Base-by-base conservation (phyloP, 306 rosid genomes). In the Trifolium pratense region DNA sequence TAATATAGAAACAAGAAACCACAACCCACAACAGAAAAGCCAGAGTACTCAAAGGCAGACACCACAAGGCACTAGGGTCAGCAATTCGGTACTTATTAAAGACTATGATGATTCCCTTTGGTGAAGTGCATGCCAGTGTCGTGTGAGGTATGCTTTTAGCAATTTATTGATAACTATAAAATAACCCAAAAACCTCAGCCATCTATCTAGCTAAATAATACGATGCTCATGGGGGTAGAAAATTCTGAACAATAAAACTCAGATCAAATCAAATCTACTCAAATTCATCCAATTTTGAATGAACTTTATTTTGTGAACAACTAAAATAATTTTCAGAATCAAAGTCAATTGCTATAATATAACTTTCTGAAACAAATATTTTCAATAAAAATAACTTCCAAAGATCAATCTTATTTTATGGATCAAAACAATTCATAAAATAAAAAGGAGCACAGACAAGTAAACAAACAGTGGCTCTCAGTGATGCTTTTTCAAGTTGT, bases 401-500 rank as follows among this genome's bases (percentile, higher is more conserved):
- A 43, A 14, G 7, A 14, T 14, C 4, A 1, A 68, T 68, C 37
- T 49, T 68, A 11, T 9, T 45, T 21, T 42, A 14, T 46, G 7
- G 60, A 68, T 16, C 43, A 31, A 68, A 68, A 59, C 40, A 7
- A 59, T 59, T 25, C 13, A 23, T 36, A 6, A 71, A 42, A 43
- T 58, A 25, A 62, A 5, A 46, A 32, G 42, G 25, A 60, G n/a
- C 26, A 49, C 42, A 23, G 52, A 46, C 23, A 48, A 20, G 51
- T 13, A 74, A 26, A 73, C 18, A 45, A 73, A 45, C 7, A 61
- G 60, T 20, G 46, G 34, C 31, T 9, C 25, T 31, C n/a, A 29
- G 3, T 12, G 25, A 31, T 68, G 60, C 31, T 48, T 13, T 68
- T 68, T 68, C 45, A 49, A 68, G 45, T 48, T 68, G 53, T 68